These are phyloP conservation scores for Plasmopara muralis DNA, from an alignment of 352 stramenopile genomes.

Conservation along the genomic window DNA sequence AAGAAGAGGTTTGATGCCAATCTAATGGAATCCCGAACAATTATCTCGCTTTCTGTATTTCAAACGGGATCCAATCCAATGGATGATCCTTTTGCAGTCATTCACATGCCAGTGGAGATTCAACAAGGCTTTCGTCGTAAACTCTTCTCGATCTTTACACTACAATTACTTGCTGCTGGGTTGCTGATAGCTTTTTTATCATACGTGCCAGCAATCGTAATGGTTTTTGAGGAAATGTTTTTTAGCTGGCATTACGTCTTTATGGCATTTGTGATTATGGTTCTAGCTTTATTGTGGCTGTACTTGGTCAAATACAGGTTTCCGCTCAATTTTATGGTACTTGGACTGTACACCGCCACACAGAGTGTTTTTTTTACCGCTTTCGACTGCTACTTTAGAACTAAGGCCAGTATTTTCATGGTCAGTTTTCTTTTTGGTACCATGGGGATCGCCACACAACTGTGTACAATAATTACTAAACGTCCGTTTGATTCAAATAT, in stretches of 20 bases:
- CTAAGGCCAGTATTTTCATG: slow-evolving; percentile 58
- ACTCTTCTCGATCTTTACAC: slow-evolving; percentile 66
- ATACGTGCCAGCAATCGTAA: slow-evolving; percentile 28
- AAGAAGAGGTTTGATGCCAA: slow-evolving; percentile 65
- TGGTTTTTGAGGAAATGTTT: slow-evolving; percentile 31
- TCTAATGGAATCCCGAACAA: slow-evolving; percentile 63
- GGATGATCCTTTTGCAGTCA: slow-evolving; percentile 65
- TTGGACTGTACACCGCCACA: slow-evolving; percentile 47
- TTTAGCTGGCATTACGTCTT: slow-evolving; percentile 47
- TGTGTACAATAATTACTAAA: slow-evolving; percentile 48
- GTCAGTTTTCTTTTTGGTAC: slow-evolving; percentile 54
- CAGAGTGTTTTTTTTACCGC: slow-evolving; percentile 56
- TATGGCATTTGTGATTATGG: slow-evolving; percentile 45
- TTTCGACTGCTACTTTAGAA: slow-evolving; percentile 51
- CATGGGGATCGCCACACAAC: slow-evolving; percentile 48
- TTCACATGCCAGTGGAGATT: slow-evolving; percentile 65
- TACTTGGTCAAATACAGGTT: slow-evolving; percentile 73
- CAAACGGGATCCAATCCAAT: slow-evolving; percentile 64
- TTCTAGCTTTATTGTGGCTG: slow-evolving; percentile 50
- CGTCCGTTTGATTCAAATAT: slow-evolving; percentile 26
- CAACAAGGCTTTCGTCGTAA: slow-evolving; percentile 71
- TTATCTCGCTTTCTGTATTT: slow-evolving; percentile 74
- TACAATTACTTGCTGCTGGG: slow-evolving; percentile 54
- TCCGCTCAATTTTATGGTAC: slow-evolving; percentile 62
- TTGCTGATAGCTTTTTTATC: slow-evolving; percentile 40